These are phyloP conservation scores for Penicillium crustosum DNA, from an alignment of 2,329 filamentous ascomycete genomes.

Conservation along the genomic window DNA sequence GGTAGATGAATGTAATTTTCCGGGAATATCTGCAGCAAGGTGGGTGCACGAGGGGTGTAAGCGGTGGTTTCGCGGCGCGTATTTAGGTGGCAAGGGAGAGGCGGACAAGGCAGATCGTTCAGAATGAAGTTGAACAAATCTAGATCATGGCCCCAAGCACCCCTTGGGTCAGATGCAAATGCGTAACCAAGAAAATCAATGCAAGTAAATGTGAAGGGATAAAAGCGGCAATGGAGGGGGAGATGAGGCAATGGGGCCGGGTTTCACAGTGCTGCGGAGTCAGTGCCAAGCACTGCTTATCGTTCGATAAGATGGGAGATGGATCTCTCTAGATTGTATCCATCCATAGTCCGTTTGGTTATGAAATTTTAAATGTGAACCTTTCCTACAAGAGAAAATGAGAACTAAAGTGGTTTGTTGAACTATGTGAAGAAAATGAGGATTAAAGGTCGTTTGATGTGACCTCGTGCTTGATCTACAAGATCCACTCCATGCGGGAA, in stretches of 20 bases:
- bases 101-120: neutral
- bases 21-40: neutral
- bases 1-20: neutral
- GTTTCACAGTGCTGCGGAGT: conserved; percentile 25
- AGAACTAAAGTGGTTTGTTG: neutral
- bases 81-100: conserved; percentile 6
- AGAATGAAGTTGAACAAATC: conserved; percentile 2
- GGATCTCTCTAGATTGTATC: neutral
- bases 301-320: conserved; percentile 22
- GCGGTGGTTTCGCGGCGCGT: neutral
- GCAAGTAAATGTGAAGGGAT: conserved; percentile 16
- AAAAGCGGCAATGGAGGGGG: conserved; percentile 22
- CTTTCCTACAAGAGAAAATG: neutral
- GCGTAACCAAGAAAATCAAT: conserved; percentile 9
- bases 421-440: neutral
- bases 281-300: conserved; percentile 25
- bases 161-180: conserved; percentile 6
- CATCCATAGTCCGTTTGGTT: neutral
- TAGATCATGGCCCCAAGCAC: conserved; percentile 6
- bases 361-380: neutral
- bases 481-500: conserved; percentile 1
- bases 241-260: conserved; percentile 24
- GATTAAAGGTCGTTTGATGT: conserved; percentile 8
- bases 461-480: conserved; percentile 12
- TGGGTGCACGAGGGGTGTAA: conserved; percentile 8